A percentile compares a stretch with the other conserved stretches of the same genome.
phyloP scores from a whole-genome alignment of 192 early-diverging fungal genomes.

The Mortierella hygrophila region DNA sequence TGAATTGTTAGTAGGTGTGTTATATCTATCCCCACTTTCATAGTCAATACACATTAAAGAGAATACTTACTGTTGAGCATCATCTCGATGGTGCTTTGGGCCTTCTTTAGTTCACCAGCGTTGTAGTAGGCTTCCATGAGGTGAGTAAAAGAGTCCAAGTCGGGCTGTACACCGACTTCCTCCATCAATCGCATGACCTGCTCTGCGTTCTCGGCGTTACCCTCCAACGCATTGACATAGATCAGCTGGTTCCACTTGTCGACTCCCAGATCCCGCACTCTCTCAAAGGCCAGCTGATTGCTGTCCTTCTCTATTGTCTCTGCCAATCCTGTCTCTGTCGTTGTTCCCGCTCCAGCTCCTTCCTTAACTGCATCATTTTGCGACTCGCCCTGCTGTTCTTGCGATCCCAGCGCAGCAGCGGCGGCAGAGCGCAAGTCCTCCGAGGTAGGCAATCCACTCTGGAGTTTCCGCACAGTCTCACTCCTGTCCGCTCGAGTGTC shows the following conservation, averaged over 20 bases:
- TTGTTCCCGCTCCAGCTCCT: too few species aligned
- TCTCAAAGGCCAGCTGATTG: conserved; percentile 14
- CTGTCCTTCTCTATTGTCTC: conserved; percentile 4
- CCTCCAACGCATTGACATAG: conserved; percentile 40
- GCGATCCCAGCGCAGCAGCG: background rate
- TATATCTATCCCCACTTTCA: too few species aligned
- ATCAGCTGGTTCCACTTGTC: conserved; percentile 52
- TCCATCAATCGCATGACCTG: conserved; percentile 56
- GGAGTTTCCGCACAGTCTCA: conserved; percentile 25
- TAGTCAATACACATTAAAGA: too few species aligned
- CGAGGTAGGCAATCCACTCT: conserved; percentile 20
- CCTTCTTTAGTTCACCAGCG: conserved; percentile 70
- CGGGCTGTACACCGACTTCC: conserved; percentile 73
- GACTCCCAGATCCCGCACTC: conserved; percentile 22
- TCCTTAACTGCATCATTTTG: background rate
- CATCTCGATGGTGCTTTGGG: conserved; percentile 73
- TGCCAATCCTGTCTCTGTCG: background rate
- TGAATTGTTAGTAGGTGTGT: background rate
- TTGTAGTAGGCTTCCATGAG: conserved; percentile 86
- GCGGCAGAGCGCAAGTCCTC: conserved; percentile 16
- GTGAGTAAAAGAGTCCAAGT: conserved; percentile 77
- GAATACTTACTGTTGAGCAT: conserved; percentile 63
- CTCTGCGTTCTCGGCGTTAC: conserved; percentile 40
- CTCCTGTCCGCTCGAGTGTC: conserved; percentile 34
- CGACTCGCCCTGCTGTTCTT: background rate